phyloP scores from a whole-genome alignment of 2,329 filamentous ascomycete genomes.

The Pyricularia grisea region DNA sequence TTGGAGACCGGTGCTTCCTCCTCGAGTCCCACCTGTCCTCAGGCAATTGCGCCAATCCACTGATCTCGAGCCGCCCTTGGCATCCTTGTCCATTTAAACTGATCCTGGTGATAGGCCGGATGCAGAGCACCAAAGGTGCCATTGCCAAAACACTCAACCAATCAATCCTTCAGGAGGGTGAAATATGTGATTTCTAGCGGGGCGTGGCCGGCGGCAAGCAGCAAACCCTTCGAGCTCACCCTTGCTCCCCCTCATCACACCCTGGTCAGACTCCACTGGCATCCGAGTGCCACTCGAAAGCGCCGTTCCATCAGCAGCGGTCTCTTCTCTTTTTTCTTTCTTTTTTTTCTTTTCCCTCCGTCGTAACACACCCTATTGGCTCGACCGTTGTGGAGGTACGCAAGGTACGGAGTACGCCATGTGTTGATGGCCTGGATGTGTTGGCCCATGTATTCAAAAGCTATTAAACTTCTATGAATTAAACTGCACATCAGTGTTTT shows the following conservation, averaged over 20 bases:
- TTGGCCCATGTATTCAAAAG: not conserved
- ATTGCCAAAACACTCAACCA: not conserved
- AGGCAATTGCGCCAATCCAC: not conserved
- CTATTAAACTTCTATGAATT: not conserved
- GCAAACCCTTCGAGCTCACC: not conserved
- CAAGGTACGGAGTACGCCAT: too few species aligned
- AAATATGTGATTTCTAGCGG: not conserved
- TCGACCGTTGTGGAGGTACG: not conserved
- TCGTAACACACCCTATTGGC: not conserved
- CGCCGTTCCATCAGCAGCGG: not conserved
- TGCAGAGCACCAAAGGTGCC: not conserved
- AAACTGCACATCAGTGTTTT: not conserved
- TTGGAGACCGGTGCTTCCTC: not conserved
- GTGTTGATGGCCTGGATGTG: not conserved
- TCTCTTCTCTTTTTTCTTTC: not conserved
- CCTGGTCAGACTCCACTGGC: not conserved
- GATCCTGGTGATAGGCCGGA: slow-evolving; percentile 2
- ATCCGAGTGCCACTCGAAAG: slow-evolving; percentile 1
- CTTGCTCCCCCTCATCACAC: not conserved
- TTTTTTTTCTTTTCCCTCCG: not conserved
- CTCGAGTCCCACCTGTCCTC: not conserved
- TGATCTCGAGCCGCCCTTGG: not conserved
- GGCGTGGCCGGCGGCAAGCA: slow-evolving; percentile 2
- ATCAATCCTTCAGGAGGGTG: not conserved
- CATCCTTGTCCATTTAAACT: not conserved